Percentiles rank a stretch among this genome's conserved stretches.
These are phyloP conservation scores for Colletotrichum lini DNA, from an alignment of 2,329 filamentous ascomycete genomes.

Conservation along the genomic window DNA sequence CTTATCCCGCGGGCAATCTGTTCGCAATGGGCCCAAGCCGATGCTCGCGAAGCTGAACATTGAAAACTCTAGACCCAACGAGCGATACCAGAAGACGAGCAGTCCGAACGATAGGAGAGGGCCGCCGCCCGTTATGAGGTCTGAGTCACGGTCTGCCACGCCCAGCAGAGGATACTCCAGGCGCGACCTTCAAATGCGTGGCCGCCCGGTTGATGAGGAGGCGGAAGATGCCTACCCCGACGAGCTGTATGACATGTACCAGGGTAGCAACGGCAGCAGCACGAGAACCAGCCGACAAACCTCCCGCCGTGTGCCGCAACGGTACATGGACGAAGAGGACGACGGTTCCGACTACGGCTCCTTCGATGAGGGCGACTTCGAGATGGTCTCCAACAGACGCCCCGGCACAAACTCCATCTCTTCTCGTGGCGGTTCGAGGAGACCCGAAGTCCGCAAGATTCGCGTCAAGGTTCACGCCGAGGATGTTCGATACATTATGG, in stretches of 20 bases:
- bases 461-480: slow-evolving; percentile 93
- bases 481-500: slow-evolving; percentile 94
- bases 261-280: slow-evolving; percentile 54
- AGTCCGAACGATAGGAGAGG: slow-evolving; percentile 57
- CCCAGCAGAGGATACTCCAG: slow-evolving; percentile 54
- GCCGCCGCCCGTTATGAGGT: slow-evolving; percentile 45
- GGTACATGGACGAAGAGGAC: slow-evolving; percentile 85
- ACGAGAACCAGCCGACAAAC: slow-evolving; percentile 59
- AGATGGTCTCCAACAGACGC: slow-evolving; percentile 76
- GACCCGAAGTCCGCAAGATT: slow-evolving; percentile 81
- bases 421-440: slow-evolving; percentile 68
- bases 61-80: slow-evolving; percentile 64
- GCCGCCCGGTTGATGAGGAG: slow-evolving; percentile 56
- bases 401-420: slow-evolving; percentile 61
- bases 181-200: slow-evolving; percentile 40
- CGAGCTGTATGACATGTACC: slow-evolving; percentile 78
- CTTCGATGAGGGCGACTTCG: slow-evolving; percentile 84
- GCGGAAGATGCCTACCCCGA: slow-evolving; percentile 77
- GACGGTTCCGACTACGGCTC: slow-evolving; percentile 79
- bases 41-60: slow-evolving; percentile 76
- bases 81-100: slow-evolving; percentile 68
- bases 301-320: slow-evolving; percentile 58
- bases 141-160: slow-evolving; percentile 62
- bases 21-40: slow-evolving; percentile 73
- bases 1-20: slow-evolving; percentile 71